A percentile compares a stretch with the other conserved stretches of the same genome.
Conservation (phyloP, 768 basidiomycete species). For the Boletellus ananiceps region DNA sequence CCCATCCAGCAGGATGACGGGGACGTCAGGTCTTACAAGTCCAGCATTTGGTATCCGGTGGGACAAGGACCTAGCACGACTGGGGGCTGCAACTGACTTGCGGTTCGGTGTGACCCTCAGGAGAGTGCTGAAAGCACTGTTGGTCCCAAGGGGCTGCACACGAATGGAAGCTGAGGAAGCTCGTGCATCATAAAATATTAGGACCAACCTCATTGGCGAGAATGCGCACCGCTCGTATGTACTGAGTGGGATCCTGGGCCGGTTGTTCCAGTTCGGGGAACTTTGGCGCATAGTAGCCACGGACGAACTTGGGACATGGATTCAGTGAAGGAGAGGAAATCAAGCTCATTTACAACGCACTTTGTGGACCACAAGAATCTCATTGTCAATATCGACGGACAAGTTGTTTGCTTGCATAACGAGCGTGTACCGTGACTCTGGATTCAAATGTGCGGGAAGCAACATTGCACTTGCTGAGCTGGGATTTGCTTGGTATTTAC, state of each 20-base stretch:
- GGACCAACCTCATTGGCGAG: conserved; percentile 70
- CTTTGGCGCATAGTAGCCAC: conserved; percentile 91
- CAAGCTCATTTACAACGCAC: conserved; percentile 34
- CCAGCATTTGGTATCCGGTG: no score
- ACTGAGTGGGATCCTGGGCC: conserved; percentile 86
- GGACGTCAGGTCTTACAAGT: no score
- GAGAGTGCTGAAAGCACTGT: no score
- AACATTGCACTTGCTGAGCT: conserved; percentile 75
- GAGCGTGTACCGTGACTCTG: conserved; percentile 86
- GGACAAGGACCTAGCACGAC: no score
- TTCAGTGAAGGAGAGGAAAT: conserved; percentile 8
- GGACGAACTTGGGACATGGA: conserved; percentile 67
- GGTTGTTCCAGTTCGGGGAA: conserved; percentile 98
- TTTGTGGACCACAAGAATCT: conserved; percentile 96
- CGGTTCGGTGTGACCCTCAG: no score
- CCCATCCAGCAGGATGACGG: no score
- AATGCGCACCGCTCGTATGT: conserved; percentile 84
- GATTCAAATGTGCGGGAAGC: conserved; percentile 82
- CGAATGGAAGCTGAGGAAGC: not conserved
- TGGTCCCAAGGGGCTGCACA: no score
- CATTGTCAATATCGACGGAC: conserved; percentile 97
- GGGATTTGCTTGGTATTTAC: conserved; percentile 71
- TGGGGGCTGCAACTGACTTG: no score
- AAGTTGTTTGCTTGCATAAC: conserved; percentile 98
- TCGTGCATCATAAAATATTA: not conserved